Evolutionary conservation across 148 eudicot genomes (phyloP).

Genomic region (Chenopodium berlandieri): DNA sequence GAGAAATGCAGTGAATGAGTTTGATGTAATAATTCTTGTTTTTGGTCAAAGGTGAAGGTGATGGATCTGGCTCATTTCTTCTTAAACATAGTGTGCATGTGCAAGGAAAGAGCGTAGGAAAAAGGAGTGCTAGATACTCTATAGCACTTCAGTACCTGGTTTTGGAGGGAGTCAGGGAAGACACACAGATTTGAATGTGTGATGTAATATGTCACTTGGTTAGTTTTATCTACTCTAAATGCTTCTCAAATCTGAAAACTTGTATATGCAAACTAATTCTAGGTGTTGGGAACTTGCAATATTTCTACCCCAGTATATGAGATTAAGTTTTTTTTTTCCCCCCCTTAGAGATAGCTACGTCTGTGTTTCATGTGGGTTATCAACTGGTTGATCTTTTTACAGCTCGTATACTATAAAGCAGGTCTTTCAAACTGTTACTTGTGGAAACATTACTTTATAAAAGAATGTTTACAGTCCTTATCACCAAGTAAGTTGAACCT

Average conservation of each 20-base stretch:
- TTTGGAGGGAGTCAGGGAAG: conserved; percentile 55
- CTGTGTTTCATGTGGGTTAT: background rate
- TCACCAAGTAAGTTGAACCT: background rate
- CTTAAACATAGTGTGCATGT: conserved; percentile 30
- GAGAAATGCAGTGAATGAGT: background rate
- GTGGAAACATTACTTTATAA: background rate
- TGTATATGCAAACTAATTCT: background rate
- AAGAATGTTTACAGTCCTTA: background rate
- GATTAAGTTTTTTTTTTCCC: background rate
- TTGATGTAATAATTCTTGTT: background rate
- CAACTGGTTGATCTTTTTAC: background rate
- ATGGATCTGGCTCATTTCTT: conserved; percentile 53
- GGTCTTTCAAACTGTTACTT: background rate
- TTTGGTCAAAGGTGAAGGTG: conserved; percentile 37
- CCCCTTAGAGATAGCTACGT: background rate
- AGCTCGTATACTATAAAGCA: background rate
- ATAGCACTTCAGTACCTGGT: conserved; percentile 73
- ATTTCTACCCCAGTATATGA: background rate
- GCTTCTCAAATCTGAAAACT: background rate
- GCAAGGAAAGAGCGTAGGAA: conserved; percentile 21
- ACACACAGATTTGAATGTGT: background rate
- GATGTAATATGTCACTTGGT: conserved; percentile 10
- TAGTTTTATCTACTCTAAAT: background rate
- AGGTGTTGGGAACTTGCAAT: background rate
- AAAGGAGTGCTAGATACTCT: conserved; percentile 65